These are phyloP conservation scores for Colletotrichum trifolii DNA, from an alignment of 2,329 filamentous ascomycete genomes.

Conservation along the genomic window DNA sequence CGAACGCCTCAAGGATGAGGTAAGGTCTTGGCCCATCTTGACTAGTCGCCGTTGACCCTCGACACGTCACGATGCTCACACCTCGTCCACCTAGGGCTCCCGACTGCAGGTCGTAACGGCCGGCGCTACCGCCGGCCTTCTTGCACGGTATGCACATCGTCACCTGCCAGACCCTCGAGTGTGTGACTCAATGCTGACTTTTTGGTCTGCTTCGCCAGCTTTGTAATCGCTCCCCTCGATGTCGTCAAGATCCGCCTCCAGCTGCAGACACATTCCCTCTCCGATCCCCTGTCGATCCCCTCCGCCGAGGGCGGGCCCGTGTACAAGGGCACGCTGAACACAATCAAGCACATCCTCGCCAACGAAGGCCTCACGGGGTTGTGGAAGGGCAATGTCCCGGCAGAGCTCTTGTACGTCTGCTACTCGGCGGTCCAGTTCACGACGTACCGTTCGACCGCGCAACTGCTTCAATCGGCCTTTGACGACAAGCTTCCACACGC, in stretches of 20 bases:
- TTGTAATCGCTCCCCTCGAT: conserved; percentile 94
- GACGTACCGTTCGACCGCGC: conserved; percentile 80
- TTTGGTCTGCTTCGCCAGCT: conserved; percentile 61
- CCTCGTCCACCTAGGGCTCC: conserved; percentile 56
- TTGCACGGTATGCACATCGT: conserved; percentile 75
- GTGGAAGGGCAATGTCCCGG: conserved; percentile 98
- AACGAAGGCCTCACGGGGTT: conserved; percentile 87
- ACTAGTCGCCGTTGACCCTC: neutral
- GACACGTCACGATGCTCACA: conserved; percentile 33
- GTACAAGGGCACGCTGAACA: conserved; percentile 82
- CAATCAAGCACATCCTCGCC: conserved; percentile 78
- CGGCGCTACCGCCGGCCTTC: conserved; percentile 78
- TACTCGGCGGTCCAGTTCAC: conserved; percentile 94
- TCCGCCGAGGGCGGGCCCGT: conserved; percentile 58
- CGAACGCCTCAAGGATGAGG: conserved; percentile 69
- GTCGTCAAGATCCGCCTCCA: conserved; percentile 98
- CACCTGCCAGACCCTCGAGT: conserved; percentile 11
- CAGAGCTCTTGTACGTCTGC: conserved; percentile 91
- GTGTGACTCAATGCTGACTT: conserved; percentile 35
- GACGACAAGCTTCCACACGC: conserved; percentile 66
- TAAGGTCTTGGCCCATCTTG: conserved; percentile 42
- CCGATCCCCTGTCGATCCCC: conserved; percentile 74
- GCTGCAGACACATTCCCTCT: conserved; percentile 87
- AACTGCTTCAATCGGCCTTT: conserved; percentile 67
- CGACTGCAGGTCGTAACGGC: conserved; percentile 66